phyloP scores from a whole-genome alignment of 2,329 filamentous ascomycete species.

The Stemphylium lycopersici region DNA sequence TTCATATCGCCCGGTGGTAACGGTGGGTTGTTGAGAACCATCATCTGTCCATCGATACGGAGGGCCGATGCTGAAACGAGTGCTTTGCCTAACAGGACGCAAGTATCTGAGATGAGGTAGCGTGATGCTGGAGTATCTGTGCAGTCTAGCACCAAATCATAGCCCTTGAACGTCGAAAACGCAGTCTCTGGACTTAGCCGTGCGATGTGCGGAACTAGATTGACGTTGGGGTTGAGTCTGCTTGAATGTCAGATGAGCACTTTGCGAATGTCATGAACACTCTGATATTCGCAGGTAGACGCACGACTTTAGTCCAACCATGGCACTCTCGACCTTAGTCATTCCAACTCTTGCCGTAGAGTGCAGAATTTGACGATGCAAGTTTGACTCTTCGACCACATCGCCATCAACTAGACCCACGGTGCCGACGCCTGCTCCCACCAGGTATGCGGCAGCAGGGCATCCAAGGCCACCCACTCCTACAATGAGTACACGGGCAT shows the following conservation, averaged over 20 bases:
- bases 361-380: constrained; percentile 91
- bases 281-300: constrained; percentile 24
- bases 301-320: constrained; percentile 52
- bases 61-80: constrained; percentile 90
- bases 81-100: constrained; percentile 77
- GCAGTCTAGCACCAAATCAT: constrained; percentile 90
- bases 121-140: constrained; percentile 91
- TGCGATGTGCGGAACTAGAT: constrained; percentile 65
- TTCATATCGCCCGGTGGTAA: constrained; percentile 60
- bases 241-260: constrained; percentile 10
- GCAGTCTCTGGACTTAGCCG: constrained; percentile 75
- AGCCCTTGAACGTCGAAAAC: constrained; percentile 67
- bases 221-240: constrained; percentile 75
- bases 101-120: constrained; percentile 90
- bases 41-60: constrained; percentile 86
- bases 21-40: constrained; percentile 83
- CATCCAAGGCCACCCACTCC: constrained; percentile 91
- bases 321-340: constrained; percentile 78
- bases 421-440: constrained; percentile 83
- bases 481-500: constrained; percentile 76
- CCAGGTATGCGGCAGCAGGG: constrained; percentile 90
- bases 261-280: background rate
- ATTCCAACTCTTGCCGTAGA: constrained; percentile 71
- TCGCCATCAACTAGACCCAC: constrained; percentile 89
- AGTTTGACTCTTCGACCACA: constrained; percentile 83